Evolutionary conservation across 495 filamentous ascomycete species (phyloP), one percentile per base, ranked within the genome.

Genomic region (Glarea lozoyensis): DNA sequence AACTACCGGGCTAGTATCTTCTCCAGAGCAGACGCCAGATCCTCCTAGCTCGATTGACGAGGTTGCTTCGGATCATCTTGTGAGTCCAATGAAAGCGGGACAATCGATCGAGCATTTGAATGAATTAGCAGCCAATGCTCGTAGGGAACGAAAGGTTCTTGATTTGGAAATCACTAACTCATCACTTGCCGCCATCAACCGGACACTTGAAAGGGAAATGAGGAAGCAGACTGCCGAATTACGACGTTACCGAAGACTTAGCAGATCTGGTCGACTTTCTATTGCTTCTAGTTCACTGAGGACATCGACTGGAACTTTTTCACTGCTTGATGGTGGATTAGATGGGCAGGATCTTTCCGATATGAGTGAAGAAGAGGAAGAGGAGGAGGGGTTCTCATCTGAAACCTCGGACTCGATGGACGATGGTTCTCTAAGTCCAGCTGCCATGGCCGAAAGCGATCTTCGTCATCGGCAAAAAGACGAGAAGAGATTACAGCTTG

Each of bases 141-240:
- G 92, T 12, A 79, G 85, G 5, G 92, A 96, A 61, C 79, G 92
- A 43, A 97, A 96, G 61, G 89, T 99, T 21, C 68, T 97, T 50
- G 92, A 99, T 59, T 68, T 99, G n/a, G 86, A 99, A 56, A 99
- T 99, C 46, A 94, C 85, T 48, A 99, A 99, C 51, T 90, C 87
- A 2, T 94, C 88, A 17, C 75, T 99, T 6, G 73, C 94, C 21
- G 93, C 93, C n/a, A 96, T 99, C 62, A 99, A 99, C 54, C 76
- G 88, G 37, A 88, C 86, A 0, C 66, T 99, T 1, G 92, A 99
- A 60, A 74, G 85, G 9, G 86, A 96, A 53, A 76, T 99, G 61
- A 76, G 87, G 4, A 92, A 92, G 53, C 92, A 97, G 55, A 86
- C 84, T 16, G 75, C 85, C 6, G 90, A 99, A 60, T 60, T 99